Percentiles rank a stretch among this genome's conserved stretches.
These are phyloP conservation scores for Ustilago sp. DNA, from an alignment of 1,284 basidiomycete species.

Conservation along the genomic window DNA sequence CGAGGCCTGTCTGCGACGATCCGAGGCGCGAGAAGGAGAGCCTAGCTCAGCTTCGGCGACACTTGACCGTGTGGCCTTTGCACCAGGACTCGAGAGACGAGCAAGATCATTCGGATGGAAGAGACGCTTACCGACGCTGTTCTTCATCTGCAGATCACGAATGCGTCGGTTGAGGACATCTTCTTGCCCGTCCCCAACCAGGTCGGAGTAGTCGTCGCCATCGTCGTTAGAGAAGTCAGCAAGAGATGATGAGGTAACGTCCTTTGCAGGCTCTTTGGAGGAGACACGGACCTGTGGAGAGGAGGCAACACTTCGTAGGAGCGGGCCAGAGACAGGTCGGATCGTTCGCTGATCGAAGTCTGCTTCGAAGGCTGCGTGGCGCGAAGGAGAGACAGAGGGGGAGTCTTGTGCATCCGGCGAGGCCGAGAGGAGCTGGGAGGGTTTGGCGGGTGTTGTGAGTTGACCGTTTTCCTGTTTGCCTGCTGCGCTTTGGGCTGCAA, in stretches of 20 bases:
- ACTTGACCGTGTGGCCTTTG: background rate
- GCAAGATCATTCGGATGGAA: conserved; percentile 61
- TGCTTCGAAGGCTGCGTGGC: conserved; percentile 19
- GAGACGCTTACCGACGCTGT: conserved; percentile 54
- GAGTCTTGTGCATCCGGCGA: background rate
- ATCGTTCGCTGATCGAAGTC: conserved; percentile 71
- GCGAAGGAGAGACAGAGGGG: conserved; percentile 16
- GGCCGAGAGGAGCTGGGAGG: background rate
- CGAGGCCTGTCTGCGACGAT: conserved; percentile 36
- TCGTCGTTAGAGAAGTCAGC: conserved; percentile 68
- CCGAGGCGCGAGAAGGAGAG: conserved; percentile 19
- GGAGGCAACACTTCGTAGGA: conserved; percentile 36
- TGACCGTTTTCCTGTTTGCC: background rate
- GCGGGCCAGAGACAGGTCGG: conserved; percentile 34
- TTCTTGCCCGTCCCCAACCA: conserved; percentile 56
- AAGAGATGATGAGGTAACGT: conserved; percentile 11
- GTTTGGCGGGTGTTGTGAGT: background rate
- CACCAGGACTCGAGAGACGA: conserved; percentile 20
- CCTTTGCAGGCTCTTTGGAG: conserved; percentile 8
- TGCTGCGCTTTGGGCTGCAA: background rate
- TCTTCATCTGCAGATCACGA: conserved; percentile 49
- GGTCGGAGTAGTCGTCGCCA: conserved; percentile 71
- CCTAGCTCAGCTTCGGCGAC: background rate
- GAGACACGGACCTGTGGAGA: conserved; percentile 28
- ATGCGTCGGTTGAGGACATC: conserved; percentile 49